Conservation (phyloP, 1,284 basidiomycete species). For the Trametes sp. region DNA sequence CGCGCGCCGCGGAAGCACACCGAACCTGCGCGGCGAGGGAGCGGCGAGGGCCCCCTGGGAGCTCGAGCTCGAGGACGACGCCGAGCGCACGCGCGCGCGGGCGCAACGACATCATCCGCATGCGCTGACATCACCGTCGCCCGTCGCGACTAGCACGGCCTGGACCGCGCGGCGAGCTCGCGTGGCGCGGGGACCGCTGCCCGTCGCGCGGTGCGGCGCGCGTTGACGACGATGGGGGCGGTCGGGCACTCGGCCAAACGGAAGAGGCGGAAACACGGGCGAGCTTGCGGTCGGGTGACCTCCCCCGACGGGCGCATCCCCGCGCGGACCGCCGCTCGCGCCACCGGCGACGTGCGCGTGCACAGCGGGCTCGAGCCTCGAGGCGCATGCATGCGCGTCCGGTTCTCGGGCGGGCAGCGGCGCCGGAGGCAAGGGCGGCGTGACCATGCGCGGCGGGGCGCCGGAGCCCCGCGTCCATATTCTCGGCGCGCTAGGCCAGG, state of each 20-base stretch:
- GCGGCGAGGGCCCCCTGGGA: not conserved
- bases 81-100: not conserved
- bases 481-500: not conserved
- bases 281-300: not conserved
- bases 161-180: not conserved
- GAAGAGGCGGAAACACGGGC: not conserved
- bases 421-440: constrained; percentile 2
- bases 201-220: constrained; percentile 1
- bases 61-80: no score
- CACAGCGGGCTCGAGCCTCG: not conserved
- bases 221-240: not conserved
- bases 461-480: constrained; percentile 12
- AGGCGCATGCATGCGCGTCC: not conserved
- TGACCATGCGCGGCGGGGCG: no score
- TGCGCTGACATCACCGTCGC: not conserved
- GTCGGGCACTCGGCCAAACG: constrained; percentile 3
- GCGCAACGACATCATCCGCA: not conserved
- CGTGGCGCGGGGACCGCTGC: not conserved
- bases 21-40: not conserved
- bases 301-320: not conserved
- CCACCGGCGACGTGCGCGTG: not conserved
- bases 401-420: not conserved
- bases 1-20: not conserved
- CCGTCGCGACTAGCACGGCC: not conserved
- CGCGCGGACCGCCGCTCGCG: constrained; percentile 7